Conservation (phyloP, 805 yeast species). For the Spathaspora passalidarum region DNA sequence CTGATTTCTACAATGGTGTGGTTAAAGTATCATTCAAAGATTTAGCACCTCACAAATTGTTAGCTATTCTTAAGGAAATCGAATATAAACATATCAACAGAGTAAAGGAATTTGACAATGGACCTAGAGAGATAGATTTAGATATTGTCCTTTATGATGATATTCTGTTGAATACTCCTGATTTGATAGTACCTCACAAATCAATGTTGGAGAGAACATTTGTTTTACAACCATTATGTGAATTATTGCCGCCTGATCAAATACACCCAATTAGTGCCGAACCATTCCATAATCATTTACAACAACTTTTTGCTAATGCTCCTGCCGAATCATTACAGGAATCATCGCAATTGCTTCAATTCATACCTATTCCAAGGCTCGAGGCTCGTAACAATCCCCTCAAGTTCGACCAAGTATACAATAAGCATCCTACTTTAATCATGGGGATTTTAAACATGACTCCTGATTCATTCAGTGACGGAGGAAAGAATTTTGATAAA, state of each 20-base stretch:
- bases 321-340: conserved; percentile 47
- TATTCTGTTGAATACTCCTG: conserved; percentile 50
- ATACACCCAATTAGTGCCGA: conserved; percentile 87
- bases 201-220: conserved; percentile 87
- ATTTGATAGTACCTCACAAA: conserved; percentile 79
- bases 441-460: conserved; percentile 92
- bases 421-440: conserved; percentile 52
- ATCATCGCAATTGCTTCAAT: conserved; percentile 46
- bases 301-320: conserved; percentile 38
- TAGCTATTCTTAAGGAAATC: conserved; percentile 62
- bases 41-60: conserved; percentile 57
- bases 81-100: conserved; percentile 73
- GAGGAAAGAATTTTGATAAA: conserved; percentile 47
- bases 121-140: conserved; percentile 88
- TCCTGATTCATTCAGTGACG: conserved; percentile 95
- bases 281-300: conserved; percentile 66
- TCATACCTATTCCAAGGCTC: conserved; percentile 44
- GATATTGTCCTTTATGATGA: conserved; percentile 78
- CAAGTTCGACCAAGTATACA: conserved; percentile 44
- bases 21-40: conserved; percentile 59
- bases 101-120: conserved; percentile 78
- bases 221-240: conserved; percentile 86
- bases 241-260: conserved; percentile 61
- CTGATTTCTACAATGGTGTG: conserved; percentile 82
- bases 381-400: conserved; percentile 14